Conservation (phyloP, 148 eudicot species). For the Dysphania ambrosioides region DNA sequence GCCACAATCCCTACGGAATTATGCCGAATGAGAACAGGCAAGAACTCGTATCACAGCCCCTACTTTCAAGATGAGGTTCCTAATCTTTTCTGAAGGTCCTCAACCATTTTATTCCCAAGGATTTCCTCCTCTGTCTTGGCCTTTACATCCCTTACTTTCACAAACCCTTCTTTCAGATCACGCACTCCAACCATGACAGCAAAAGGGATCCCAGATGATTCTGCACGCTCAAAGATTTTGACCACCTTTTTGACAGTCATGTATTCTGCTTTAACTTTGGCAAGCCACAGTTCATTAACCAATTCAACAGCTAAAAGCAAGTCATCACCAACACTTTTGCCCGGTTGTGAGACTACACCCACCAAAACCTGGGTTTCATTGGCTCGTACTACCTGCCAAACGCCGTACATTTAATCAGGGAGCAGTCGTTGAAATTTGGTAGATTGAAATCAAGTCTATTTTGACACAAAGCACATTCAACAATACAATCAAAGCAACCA, state of each 20-base stretch:
- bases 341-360: constrained; percentile 28
- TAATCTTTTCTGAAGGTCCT: constrained; percentile 46
- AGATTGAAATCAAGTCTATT: no score
- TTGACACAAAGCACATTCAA: not conserved
- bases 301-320: constrained; percentile 59
- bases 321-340: constrained; percentile 49
- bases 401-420: not conserved
- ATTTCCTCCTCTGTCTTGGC: constrained; percentile 45
- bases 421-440: not conserved
- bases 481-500: no score
- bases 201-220: constrained; percentile 63
- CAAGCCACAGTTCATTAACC: constrained; percentile 68
- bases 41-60: constrained; percentile 1
- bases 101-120: constrained; percentile 47
- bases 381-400: constrained; percentile 64
- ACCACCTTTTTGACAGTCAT: constrained; percentile 44
- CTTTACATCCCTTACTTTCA: constrained; percentile 58
- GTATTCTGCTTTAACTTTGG: constrained; percentile 65
- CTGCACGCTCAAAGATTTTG: constrained; percentile 79
- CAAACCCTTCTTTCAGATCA: constrained; percentile 59
- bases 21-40: not conserved
- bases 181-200: constrained; percentile 75
- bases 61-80: constrained; percentile 28
- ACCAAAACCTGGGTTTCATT: constrained; percentile 89
- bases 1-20: constrained; percentile 1